Evolutionary conservation across 2,329 filamentous ascomycete species (phyloP), one percentile per base, ranked within the genome.

Genomic region (Aspergillus oerlinghausenensis): DNA sequence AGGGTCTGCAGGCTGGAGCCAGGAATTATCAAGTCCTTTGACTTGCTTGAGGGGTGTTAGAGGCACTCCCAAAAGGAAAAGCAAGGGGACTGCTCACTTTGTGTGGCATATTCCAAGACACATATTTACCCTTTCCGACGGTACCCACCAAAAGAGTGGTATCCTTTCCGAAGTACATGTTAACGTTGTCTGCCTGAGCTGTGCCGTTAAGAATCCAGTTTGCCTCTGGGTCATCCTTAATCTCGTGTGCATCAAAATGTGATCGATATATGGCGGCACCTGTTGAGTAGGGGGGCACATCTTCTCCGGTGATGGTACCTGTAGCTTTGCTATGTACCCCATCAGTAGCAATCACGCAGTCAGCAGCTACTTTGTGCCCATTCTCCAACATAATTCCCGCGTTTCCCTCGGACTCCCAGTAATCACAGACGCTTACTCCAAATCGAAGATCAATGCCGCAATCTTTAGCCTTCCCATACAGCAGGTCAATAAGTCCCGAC

Each of bases 291-390:
- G 38, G 54, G 23, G 23, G 17, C 9, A 26, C 25, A 3, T 68
- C 61, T 4, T 82, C 76, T 21, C 68, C 73, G 64, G 73, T 47
- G 67, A 61, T 62, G 3, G 32, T 43, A 28, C 17, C 47, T 40
- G 29, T 38, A 26, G 40, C 54, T 49, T 55, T 55, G 45, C 57
- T 56, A 32, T 59, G 53, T n/a, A 56, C 43, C 0, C 57, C 54
- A 29, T 59, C 57, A 3, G 42, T 35, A 4, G 45, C 57, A n/a
- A 56, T 54, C 50, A 56, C 54, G 17, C 54, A 59, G 40, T 59
- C 54, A 1, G 45, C 54, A 3, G 51, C 11, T 10, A 59, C 40
- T 4, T 49, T 19, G 23, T 54, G 43, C n/a, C 17, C 17, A 4
- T 45, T 43, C 38, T 56, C 50, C 17, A 52, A 23, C 14, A 8